Base-by-base conservation (phyloP, 768 basidiomycete species). In the Suillus alpinus region DNA sequence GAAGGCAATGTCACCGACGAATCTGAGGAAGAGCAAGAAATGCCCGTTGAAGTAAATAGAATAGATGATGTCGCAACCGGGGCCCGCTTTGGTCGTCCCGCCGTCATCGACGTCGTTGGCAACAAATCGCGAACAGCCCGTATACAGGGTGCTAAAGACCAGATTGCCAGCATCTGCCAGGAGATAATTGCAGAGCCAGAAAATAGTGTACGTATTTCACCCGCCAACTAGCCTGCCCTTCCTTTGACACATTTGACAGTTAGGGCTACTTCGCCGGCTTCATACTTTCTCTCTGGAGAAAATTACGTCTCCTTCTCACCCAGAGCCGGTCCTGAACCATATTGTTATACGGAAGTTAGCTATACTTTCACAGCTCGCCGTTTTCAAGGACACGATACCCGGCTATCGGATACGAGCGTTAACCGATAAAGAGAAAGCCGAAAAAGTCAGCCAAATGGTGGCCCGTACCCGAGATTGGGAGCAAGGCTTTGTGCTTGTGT, bases 371-470 rank as follows among this genome's bases (percentile, higher is more conserved):
- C 89, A 96, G 68, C 79, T 98, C 34, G 91, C 95, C 31, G 92
- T 98, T 12, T 97, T 93, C 82, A 95, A 94, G 71, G 97, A 99
- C 73, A 85, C 98, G 63, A 87, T 98, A 44, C 97, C 97, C 29
- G 94, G 94, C 3, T 99, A 98, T 75, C 89, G 95, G 62, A 96
- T 99, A 71, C 93, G 97, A 57, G 76, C 87, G 18, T 80, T 98
- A 47, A 95, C 94, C 7, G 96, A 94, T 56, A 84, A 85, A 65
- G 97, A 99, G 75, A 93, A 91, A 73, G 79, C 86, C 4, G 94
- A 95, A 74, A 97, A 96, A 76, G 94, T 97, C 65, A 86, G 93
- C 72, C 96, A 98, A 75, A 87, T 92, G 79, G 95, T 99, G 8
- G 81, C 88, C 18, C 84, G 86, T 29, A 89, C 91, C 65, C 85